Conservation (phyloP, 208 protist species). For the Crithidia fasciculata region DNA sequence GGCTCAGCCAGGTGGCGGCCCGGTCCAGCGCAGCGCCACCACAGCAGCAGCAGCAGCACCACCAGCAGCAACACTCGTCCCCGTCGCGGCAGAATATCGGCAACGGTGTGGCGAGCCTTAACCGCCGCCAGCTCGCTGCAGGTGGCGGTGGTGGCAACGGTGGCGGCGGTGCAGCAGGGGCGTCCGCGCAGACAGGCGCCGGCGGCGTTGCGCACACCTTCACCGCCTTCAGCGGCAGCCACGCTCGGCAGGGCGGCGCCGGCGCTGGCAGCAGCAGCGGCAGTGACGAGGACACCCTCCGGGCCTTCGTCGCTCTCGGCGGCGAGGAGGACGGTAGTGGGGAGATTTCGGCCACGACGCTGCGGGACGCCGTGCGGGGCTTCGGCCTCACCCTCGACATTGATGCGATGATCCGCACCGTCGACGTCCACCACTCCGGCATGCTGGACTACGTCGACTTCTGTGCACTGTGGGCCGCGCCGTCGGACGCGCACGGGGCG, state of each 20-base stretch:
- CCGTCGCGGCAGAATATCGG: no score
- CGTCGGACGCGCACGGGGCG: not conserved
- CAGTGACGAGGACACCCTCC: slow-evolving; percentile 66
- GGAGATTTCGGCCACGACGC: slow-evolving; percentile 41
- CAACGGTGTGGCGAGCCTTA: no score
- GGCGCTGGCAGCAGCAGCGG: not conserved
- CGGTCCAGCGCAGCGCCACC: slow-evolving; percentile 5
- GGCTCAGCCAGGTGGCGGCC: slow-evolving; percentile 23
- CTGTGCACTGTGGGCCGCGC: slow-evolving; percentile 61
- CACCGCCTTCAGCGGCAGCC: slow-evolving; percentile 18
- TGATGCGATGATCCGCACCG: slow-evolving; percentile 56
- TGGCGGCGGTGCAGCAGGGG: not conserved
- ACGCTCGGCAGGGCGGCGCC: not conserved
- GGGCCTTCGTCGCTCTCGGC: slow-evolving; percentile 83
- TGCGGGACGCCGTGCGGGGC: slow-evolving; percentile 60
- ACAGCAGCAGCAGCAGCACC: slow-evolving; percentile 8
- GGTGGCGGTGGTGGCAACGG: not conserved
- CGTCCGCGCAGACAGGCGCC: not conserved
- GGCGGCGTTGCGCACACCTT: slow-evolving; percentile 17
- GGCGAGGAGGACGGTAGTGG: slow-evolving; percentile 75
- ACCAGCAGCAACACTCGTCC: not conserved
- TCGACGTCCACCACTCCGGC: slow-evolving; percentile 58
- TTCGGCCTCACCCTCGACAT: slow-evolving; percentile 88
- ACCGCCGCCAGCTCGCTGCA: no score
- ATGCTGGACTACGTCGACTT: slow-evolving; percentile 78